phyloP scores from a whole-genome alignment of 768 basidiomycete genomes.

The Lactarius akahatsu region DNA sequence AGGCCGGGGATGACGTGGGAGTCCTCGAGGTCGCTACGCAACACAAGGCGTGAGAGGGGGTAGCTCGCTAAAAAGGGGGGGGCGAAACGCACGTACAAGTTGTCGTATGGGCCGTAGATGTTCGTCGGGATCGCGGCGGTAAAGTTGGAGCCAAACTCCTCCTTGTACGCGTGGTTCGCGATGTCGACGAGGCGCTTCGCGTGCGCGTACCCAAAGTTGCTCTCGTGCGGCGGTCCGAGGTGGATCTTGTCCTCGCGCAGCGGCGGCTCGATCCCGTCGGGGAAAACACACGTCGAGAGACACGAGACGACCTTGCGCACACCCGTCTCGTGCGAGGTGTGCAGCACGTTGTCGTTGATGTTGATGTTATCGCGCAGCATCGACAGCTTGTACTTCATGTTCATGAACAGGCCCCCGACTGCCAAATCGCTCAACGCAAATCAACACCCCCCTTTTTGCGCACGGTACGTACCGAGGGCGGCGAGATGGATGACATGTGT shows the following conservation, averaged over 20 bases:
- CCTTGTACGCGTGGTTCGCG: slow-evolving; percentile 94
- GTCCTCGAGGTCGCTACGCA: slow-evolving; percentile 72
- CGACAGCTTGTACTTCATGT: slow-evolving; percentile 93
- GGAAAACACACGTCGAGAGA: slow-evolving; percentile 95
- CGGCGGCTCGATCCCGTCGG: slow-evolving; percentile 90
- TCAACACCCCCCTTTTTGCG: background rate
- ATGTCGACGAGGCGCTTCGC: slow-evolving; percentile 95
- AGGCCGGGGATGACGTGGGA: slow-evolving; percentile 94
- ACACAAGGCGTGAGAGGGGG: background rate
- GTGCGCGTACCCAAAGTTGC: slow-evolving; percentile 95
- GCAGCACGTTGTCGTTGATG: slow-evolving; percentile 92
- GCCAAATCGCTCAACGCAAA: background rate
- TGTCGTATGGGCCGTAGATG: slow-evolving; percentile 90
- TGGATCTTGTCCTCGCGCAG: slow-evolving; percentile 92
- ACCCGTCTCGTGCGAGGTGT: slow-evolving; percentile 64
- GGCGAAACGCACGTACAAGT: slow-evolving; percentile 57
- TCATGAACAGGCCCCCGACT: slow-evolving; percentile 95
- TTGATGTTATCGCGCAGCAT: slow-evolving; percentile 92
- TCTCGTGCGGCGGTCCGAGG: slow-evolving; percentile 84
- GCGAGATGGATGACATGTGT: slow-evolving; percentile 96
- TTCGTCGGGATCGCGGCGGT: slow-evolving; percentile 98
- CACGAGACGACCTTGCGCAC: slow-evolving; percentile 86
- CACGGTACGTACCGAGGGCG: slow-evolving; percentile 62
- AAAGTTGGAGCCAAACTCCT: slow-evolving; percentile 93
- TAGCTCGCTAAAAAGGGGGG: background rate